phyloP scores from a whole-genome alignment of 371 early-diverging fungal species.

The Mortierella sp. region DNA sequence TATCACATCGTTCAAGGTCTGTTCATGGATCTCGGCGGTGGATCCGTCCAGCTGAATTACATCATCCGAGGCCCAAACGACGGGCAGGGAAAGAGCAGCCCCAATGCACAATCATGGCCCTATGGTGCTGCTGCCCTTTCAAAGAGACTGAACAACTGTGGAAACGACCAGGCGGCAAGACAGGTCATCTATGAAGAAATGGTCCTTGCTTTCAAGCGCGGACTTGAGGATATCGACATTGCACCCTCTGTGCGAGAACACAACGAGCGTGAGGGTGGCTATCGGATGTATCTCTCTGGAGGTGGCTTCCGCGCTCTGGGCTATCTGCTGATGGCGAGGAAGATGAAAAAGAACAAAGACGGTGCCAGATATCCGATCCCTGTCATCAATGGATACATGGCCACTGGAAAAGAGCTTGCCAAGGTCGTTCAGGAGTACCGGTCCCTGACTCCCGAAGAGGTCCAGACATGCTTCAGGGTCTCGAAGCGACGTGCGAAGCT shows the following conservation, averaged over 20 bases:
- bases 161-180: conserved; percentile 46
- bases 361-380: conserved; percentile 65
- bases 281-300: conserved; percentile 67
- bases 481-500: conserved; percentile 69
- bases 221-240: conserved; percentile 38
- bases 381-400: conserved; percentile 69
- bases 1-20: conserved; percentile 68
- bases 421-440: conserved; percentile 35
- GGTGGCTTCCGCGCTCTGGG: conserved; percentile 73
- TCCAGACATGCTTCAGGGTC: conserved; percentile 59
- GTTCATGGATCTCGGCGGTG: conserved; percentile 75
- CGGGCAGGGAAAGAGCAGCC: conserved; percentile 54
- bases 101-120: conserved; percentile 68
- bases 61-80: conserved; percentile 55
- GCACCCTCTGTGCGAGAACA: conserved; percentile 17
- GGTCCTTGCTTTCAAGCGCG: conserved; percentile 55
- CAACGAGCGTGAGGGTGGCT: conserved; percentile 56
- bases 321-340: conserved; percentile 66
- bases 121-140: conserved; percentile 72
- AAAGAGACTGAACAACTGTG: conserved; percentile 47
- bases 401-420: conserved; percentile 37
- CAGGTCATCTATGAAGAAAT: conserved; percentile 58
- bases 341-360: conserved; percentile 25
- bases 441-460: conserved; percentile 19
- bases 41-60: conserved; percentile 72